Conservation (phyloP, 176 grass and related monocot genomes). For the Coix lacrymajobi region DNA sequence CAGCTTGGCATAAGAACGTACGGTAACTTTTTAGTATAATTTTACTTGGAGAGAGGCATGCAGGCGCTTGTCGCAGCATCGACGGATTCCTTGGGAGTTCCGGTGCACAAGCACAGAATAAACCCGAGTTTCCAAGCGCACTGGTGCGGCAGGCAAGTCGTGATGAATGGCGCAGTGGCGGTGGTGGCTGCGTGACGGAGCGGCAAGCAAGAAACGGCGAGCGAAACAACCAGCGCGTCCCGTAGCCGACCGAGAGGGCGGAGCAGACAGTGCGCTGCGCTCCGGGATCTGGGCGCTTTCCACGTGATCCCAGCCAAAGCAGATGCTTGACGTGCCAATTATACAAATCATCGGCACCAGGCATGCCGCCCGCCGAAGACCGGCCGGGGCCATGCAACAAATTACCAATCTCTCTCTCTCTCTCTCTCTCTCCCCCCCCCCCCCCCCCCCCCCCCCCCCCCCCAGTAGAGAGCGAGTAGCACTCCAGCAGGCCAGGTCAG, state of each 20-base stretch:
- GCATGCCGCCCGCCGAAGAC: not conserved
- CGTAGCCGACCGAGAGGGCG: not conserved
- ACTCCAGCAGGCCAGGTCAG: not conserved
- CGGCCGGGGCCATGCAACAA: not conserved
- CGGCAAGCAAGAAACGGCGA: not conserved
- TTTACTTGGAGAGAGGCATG: not conserved
- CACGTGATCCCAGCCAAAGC: conserved; percentile 51
- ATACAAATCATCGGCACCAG: conserved; percentile 19
- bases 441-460: no score
- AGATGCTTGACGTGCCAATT: conserved; percentile 57
- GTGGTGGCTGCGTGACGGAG: conserved; percentile 7
- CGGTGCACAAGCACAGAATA: not conserved
- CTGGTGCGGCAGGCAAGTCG: not conserved
- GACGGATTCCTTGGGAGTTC: not conserved
- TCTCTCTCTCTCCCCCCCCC: not conserved
- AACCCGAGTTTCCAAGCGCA: not conserved
- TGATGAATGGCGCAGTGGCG: not conserved
- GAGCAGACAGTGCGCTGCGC: conserved; percentile 17
- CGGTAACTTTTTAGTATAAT: no score
- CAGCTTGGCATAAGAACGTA: not conserved
- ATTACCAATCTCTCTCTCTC: no score
- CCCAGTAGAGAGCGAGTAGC: not conserved
- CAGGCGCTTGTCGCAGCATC: not conserved
- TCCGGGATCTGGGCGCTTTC: conserved; percentile 38
- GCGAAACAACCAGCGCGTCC: not conserved